Base-by-base conservation (phyloP, 2,329 filamentous ascomycete genomes). In the Metarhizium brunneum region DNA sequence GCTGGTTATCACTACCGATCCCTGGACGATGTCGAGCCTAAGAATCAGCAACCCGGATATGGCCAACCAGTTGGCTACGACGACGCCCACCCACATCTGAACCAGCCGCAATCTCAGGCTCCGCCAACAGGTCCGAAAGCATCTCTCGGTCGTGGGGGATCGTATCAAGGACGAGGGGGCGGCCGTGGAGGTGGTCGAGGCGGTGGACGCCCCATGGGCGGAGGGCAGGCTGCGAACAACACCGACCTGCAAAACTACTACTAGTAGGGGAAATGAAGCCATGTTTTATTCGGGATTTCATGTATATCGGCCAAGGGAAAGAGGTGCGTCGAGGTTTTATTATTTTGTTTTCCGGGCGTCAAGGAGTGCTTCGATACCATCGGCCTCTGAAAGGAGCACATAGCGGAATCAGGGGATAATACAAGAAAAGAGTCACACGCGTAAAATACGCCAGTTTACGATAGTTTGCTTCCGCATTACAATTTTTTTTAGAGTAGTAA, bases 1-100 rank as follows among this genome's bases (percentile, higher is more conserved):
- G 77, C 78, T 25, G 76, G 76, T 30, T 72, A 74, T 56, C 74
- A 77, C 58, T 89, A 90, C 66, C 78, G 80, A 56, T 88, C 85
- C 2, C 75, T 89, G 2, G 86, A 89, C 65, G 86, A 90, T 61
- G 76, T 84, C 32, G 78, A 77, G 30, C 71, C 73, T 47, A 73
- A 73, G 50, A 76, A 77, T 48, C 72, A 72, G 57, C 73, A 76
- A 40, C n/a, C 70, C 35, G 73, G 72, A 10, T 73, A 71, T 50
- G 68, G 69, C 10, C 65, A 70, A 58, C 67, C 68, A 40, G 72
- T 78, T n/a, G 74, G 74, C 47, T 80, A 79, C 58, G 76, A 79
- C 50, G 77, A 79, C 60, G 65, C 66, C 66, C 59, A 61, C 47
- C 61, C 64, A 48, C 59, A 65, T 50, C 65, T 64, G 36, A 62